Conservation (phyloP, 2,329 filamentous ascomycete genomes). For the Fusarium sp. region DNA sequence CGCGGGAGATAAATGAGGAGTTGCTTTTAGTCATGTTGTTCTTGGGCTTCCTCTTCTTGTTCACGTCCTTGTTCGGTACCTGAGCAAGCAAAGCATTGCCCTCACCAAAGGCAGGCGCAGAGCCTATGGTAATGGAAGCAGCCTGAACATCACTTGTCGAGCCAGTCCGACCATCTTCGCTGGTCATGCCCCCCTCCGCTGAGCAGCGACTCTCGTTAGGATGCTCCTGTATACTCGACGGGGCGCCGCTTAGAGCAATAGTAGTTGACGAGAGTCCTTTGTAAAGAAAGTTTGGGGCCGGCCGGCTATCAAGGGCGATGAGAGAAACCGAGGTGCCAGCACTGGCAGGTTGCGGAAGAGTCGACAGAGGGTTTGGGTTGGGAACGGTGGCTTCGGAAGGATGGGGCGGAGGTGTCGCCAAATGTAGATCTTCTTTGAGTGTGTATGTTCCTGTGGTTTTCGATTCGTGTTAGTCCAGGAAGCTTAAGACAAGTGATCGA, state of each 20-base stretch:
- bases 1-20: slow-evolving; percentile 97
- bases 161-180: slow-evolving; percentile 67
- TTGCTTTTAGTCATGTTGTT: slow-evolving; percentile 99
- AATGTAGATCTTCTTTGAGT: slow-evolving; percentile 88
- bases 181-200: slow-evolving; percentile 70
- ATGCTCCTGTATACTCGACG: slow-evolving; percentile 70
- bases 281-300: slow-evolving; percentile 66
- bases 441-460: slow-evolving; percentile 80
- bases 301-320: slow-evolving; percentile 75
- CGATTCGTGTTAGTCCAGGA: slow-evolving; percentile 35
- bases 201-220: slow-evolving; percentile 72
- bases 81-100: slow-evolving; percentile 80
- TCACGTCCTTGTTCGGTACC: slow-evolving; percentile 75
- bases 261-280: slow-evolving; percentile 66
- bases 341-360: slow-evolving; percentile 84
- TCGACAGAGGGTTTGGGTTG: slow-evolving; percentile 92
- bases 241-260: slow-evolving; percentile 58
- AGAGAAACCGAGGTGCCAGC: slow-evolving; percentile 87
- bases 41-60: slow-evolving; percentile 92
- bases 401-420: slow-evolving; percentile 94
- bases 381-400: slow-evolving; percentile 89
- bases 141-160: slow-evolving; percentile 65
- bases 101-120: slow-evolving; percentile 82
- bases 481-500: background rate
- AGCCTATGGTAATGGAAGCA: slow-evolving; percentile 57